Base-by-base conservation (phyloP, 345 rosid species). In the Lagerstroemia speciosa region DNA sequence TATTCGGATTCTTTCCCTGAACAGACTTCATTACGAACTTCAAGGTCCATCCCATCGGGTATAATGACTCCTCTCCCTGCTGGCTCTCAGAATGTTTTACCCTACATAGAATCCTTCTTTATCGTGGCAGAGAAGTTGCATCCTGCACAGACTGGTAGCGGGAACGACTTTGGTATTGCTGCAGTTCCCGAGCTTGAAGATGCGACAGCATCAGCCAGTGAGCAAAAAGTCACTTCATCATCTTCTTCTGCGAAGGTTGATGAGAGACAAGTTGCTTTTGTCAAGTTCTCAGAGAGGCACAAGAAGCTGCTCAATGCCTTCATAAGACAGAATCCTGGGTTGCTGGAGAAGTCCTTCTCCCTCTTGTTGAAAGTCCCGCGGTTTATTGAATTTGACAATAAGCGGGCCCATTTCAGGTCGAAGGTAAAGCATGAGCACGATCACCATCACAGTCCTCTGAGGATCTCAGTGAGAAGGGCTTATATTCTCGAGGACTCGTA, bases 401-500 rank as follows among this genome's bases (percentile, higher is more conserved):
- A 91, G 40, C 89, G 96, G 20, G 81, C 97, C 36, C 89, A 91
- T 83, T 91, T 94, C 78, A 85, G 91, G 78, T 91, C 99, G 58
- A 94, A 89, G 84, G 87, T 94, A 72, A 94, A 89, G 79, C 97
- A 91, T 79, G 96, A 89, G 67, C 97, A 89, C 55, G 97, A 94
- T 74, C 96, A 94, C 67, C 99, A 86, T 76, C 96, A 87, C 69
- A 83, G 94, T 78, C 85, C 95, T 68, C 79, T 94, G 73, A 84
- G 97, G 75, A 94, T 94, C 67, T 91, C 96, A 14, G 95, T 94
- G 46, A 85, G 99, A 80, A 85, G 97, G 85, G 93, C 95, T 65
- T 94, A 94, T 79, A 88, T 94, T 76, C 90, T 94, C 46, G 99
- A 94, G 78, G 99, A 94, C 81, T 94, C 99, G 53, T 94, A 94